Percentiles rank a stretch among this genome's conserved stretches.
phyloP scores from a whole-genome alignment of 805 yeast genomes.

The Phaffomyces thermotolerans region DNA sequence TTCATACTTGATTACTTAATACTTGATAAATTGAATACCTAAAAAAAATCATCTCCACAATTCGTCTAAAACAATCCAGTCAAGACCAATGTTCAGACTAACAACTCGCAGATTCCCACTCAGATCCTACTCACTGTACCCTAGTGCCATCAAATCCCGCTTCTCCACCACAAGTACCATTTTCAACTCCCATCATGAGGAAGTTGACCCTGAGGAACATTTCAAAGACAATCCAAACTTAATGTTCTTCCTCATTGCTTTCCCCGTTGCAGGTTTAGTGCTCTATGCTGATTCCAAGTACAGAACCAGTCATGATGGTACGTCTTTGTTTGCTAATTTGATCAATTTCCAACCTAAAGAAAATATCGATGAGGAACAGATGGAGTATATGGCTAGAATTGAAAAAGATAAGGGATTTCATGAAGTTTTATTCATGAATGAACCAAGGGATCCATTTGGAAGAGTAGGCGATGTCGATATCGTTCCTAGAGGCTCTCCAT shows the following conservation, averaged over 20 bases:
- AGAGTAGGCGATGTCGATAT: constrained; percentile 2
- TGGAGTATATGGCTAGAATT: constrained; percentile 3
- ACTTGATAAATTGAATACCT: too few species aligned
- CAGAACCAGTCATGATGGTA: not conserved
- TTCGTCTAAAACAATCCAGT: too few species aligned
- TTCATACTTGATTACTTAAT: too few species aligned
- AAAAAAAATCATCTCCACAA: too few species aligned
- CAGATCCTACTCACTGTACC: too few species aligned
- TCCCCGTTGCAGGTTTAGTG: not conserved
- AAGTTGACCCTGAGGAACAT: too few species aligned
- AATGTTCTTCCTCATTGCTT: not conserved
- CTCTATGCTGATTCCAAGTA: constrained; percentile 1
- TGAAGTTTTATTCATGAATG: constrained; percentile 4
- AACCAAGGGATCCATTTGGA: not conserved
- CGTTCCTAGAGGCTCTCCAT: constrained; percentile 10
- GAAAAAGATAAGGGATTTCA: constrained; percentile 1
- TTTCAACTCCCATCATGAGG: too few species aligned
- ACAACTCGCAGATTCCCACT: too few species aligned
- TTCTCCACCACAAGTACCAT: too few species aligned
- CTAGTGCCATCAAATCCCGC: too few species aligned
- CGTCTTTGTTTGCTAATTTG: constrained; percentile 4
- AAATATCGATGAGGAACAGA: not conserved
- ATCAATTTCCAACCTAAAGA: constrained; percentile 2
- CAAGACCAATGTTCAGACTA: not conserved
- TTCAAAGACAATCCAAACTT: too few species aligned